phyloP scores from a whole-genome alignment of 1,139 yeast genomes.

The Taphrina sp. region DNA sequence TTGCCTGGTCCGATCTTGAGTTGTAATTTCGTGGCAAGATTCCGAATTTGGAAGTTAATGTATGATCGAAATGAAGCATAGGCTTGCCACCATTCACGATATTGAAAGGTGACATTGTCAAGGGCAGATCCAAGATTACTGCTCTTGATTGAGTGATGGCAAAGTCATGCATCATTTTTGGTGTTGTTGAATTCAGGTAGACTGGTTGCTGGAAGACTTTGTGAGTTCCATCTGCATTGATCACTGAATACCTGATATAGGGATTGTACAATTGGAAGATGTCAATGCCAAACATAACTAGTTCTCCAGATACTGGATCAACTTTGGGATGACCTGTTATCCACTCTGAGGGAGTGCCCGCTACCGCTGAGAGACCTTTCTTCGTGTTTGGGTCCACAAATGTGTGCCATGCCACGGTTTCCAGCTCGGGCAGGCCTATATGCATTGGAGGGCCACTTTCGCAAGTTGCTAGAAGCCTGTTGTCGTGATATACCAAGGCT shows the following conservation, averaged over 20 bases:
- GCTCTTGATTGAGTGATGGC: slow-evolving; percentile 28
- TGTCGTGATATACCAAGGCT: slow-evolving; percentile 29
- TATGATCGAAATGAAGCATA: slow-evolving; percentile 25
- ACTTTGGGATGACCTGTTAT: slow-evolving; percentile 33
- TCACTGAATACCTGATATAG: slow-evolving; percentile 21
- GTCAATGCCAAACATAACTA: slow-evolving; percentile 33
- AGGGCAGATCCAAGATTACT: slow-evolving; percentile 25
- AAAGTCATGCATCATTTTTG: slow-evolving; percentile 34
- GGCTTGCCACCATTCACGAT: slow-evolving; percentile 24
- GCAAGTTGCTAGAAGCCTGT: slow-evolving; percentile 29
- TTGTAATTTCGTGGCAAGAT: slow-evolving; percentile 9
- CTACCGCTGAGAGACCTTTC: slow-evolving; percentile 1
- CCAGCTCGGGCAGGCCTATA: slow-evolving; percentile 23
- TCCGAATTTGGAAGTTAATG: slow-evolving; percentile 22
- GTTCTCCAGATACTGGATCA: slow-evolving; percentile 28
- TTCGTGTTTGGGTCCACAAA: slow-evolving; percentile 12
- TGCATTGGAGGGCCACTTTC: slow-evolving; percentile 33
- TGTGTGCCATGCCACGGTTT: slow-evolving; percentile 31
- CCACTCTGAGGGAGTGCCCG: slow-evolving; percentile 30
- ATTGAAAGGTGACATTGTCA: slow-evolving; percentile 33
- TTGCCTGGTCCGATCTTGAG: background rate
- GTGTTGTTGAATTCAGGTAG: slow-evolving; percentile 17
- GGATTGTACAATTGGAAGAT: slow-evolving; percentile 30
- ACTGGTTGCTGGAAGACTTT: slow-evolving; percentile 26
- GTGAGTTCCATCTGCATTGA: slow-evolving; percentile 23